These are phyloP conservation scores for Exophiala spinifera DNA, from an alignment of 2,329 filamentous ascomycete genomes.

Conservation along the genomic window DNA sequence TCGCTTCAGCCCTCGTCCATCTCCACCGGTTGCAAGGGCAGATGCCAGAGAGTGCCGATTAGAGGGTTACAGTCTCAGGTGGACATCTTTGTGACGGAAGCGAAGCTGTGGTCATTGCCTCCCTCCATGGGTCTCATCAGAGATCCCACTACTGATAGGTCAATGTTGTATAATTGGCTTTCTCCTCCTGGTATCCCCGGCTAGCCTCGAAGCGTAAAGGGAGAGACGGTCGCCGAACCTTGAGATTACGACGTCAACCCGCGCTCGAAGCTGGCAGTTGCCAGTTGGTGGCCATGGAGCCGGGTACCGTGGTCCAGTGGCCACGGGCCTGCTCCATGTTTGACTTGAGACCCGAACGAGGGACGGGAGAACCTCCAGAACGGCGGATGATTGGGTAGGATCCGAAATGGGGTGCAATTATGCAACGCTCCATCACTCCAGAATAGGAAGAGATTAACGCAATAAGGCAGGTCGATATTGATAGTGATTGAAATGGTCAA, in stretches of 20 bases:
- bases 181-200: not conserved
- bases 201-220: slow-evolving; percentile 1
- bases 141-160: slow-evolving; percentile 4
- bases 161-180: slow-evolving; percentile 1
- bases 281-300: not conserved
- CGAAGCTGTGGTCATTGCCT: not conserved
- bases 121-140: not conserved
- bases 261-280: too few relatives aligned
- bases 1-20: too few relatives aligned
- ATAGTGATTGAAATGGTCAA: not conserved
- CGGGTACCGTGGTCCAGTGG: too few relatives aligned
- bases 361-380: not conserved
- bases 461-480: slow-evolving; percentile 10
- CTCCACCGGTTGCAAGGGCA: not conserved
- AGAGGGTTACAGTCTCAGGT: not conserved
- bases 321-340: not conserved
- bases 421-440: not conserved
- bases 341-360: not conserved
- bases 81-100: not conserved
- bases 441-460: slow-evolving; percentile 4
- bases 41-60: not conserved
- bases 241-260: slow-evolving; percentile 15
- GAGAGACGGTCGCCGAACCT: not conserved
- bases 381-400: not conserved
- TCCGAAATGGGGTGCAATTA: slow-evolving; percentile 9